Conservation (phyloP, 192 early-diverging fungal species). For the Podila horticola region DNA sequence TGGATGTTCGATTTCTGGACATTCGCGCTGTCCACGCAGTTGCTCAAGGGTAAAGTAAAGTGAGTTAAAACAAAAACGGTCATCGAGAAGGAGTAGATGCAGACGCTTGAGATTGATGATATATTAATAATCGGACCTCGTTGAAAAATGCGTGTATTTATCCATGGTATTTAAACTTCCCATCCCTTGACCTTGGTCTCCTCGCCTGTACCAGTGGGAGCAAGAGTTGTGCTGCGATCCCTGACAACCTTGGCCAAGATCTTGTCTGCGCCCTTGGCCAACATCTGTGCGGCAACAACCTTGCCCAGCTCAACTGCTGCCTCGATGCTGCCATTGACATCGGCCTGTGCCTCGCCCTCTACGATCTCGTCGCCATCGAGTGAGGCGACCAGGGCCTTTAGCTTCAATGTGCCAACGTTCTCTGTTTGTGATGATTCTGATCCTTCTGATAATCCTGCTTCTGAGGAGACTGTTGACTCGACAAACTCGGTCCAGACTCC, state of each 20-base stretch:
- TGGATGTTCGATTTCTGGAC: too few species aligned
- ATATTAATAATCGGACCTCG: not conserved
- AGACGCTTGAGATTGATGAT: too few species aligned
- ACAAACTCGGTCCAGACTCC: constrained; percentile 78
- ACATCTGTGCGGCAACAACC: constrained; percentile 51
- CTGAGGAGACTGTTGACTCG: not conserved
- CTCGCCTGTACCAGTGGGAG: constrained; percentile 27
- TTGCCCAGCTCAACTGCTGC: constrained; percentile 53
- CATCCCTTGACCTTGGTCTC: constrained; percentile 45
- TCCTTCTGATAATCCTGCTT: constrained; percentile 23
- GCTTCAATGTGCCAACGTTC: constrained; percentile 45
- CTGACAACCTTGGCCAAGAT: constrained; percentile 46
- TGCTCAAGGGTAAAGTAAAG: too few species aligned
- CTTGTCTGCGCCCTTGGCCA: constrained; percentile 52
- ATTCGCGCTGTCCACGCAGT: too few species aligned
- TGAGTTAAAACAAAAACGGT: too few species aligned
- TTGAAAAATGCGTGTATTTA: too few species aligned
- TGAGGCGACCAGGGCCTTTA: constrained; percentile 78
- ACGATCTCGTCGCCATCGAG: constrained; percentile 80
- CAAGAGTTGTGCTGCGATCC: constrained; percentile 29
- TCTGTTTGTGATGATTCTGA: constrained; percentile 11
- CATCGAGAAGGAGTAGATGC: too few species aligned
- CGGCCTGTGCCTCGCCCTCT: constrained; percentile 54
- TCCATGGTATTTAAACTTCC: constrained; percentile 23
- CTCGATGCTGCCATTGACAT: constrained; percentile 41